These are phyloP conservation scores for Inga leiocalycina DNA, from an alignment of 306 rosid species.

Conservation along the genomic window DNA sequence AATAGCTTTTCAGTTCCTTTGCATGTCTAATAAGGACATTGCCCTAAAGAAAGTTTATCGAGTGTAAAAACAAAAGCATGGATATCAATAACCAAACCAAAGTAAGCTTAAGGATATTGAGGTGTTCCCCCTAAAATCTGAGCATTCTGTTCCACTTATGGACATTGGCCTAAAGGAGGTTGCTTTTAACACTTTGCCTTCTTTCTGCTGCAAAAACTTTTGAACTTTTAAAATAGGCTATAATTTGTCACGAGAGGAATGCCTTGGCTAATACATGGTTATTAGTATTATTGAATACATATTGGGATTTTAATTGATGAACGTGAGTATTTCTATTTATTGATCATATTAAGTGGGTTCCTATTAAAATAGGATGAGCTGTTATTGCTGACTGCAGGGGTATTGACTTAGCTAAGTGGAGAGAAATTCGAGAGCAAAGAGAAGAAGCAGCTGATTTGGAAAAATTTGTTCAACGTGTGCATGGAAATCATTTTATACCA, in stretches of 20 bases:
- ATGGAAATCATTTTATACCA: slow-evolving; percentile 93
- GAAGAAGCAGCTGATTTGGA: slow-evolving; percentile 78
- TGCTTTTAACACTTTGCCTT: not conserved
- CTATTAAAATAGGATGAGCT: slow-evolving; percentile 21
- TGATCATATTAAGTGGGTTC: slow-evolving; percentile 11
- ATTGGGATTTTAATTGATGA: slow-evolving; percentile 23
- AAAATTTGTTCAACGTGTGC: slow-evolving; percentile 80
- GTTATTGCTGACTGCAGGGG: slow-evolving; percentile 60
- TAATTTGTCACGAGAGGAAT: slow-evolving; percentile 15
- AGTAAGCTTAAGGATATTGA: not conserved
- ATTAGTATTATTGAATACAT: slow-evolving; percentile 14
- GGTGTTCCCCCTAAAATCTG: not conserved
- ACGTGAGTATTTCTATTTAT: not conserved
- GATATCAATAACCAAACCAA: slow-evolving; percentile 13
- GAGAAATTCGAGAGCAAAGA: slow-evolving; percentile 62
- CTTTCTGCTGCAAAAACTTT: not conserved
- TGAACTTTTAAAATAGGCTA: not conserved
- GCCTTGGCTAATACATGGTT: slow-evolving; percentile 26
- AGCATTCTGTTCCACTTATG: not conserved
- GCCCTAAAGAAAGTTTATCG: no score
- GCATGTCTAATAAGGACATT: not conserved
- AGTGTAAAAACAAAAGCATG: not conserved
- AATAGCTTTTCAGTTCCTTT: not conserved
- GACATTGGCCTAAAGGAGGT: not conserved
- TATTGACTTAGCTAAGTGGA: slow-evolving; percentile 81